Evolutionary conservation across 805 yeast genomes (phyloP), one percentile per base, ranked within the genome.

Genomic region (Sugiyamaella marilandica): DNA sequence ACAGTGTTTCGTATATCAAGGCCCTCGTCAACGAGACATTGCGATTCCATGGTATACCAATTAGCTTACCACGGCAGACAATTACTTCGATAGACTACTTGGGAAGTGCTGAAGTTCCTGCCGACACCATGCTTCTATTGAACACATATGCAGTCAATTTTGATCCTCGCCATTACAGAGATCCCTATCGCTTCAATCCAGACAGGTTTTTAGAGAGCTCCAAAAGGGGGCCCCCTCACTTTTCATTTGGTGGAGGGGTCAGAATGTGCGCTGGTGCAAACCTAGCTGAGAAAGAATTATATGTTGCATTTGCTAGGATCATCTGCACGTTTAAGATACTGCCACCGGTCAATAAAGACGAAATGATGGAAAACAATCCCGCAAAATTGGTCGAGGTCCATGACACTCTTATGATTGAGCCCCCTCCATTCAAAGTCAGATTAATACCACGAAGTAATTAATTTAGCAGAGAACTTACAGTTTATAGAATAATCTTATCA

Each of bases 61-160:
- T 85, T 60, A 71, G 83, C 13, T 69, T 86, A 41, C 91, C 94
- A 0, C 69, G 92, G 54, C 68, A 70, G 18, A 78, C 86, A 1
- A 78, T 87, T 1, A 75, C 71, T 47, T 73, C 71, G 16, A 74
- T 85, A n/a, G 41, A 54, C 0, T 76, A 72, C 59, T 65, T 65
- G 2, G 60, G 70, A 19, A 62, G 66, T 1, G 55, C 67, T 0
- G 77, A 82, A 0, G 84, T 85, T n/a, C 89, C 90, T 0, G 57
- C 64, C 5, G 78, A 78, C 0, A 81, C 89, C 0, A 70, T 76
- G 0, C 59, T 85, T 47, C 70, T 83, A 41, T 79, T 85, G 85
- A 85, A 85, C 62, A 75, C 85, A 0, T 83, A 77, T 72, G 82
- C 85, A 1, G 91, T 84, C 1, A 84, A 85, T 62, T 87, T 85